Conservation (phyloP, 1,284 basidiomycete species). For the Ustilago bromivora region DNA sequence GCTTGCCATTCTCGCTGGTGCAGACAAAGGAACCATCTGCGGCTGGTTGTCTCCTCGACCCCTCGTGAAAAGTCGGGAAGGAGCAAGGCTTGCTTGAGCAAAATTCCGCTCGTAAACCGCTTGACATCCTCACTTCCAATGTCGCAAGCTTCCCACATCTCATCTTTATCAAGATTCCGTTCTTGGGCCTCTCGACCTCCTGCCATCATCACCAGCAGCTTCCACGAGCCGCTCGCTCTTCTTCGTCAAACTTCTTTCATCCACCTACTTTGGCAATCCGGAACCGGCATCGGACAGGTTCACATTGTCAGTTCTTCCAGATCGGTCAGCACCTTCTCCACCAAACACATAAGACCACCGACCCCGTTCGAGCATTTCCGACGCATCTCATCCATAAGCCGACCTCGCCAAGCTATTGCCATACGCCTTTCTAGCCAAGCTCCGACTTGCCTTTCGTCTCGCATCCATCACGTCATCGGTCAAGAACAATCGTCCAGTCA, state of each 20-base stretch:
- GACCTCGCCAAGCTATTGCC: not conserved
- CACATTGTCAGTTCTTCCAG: not conserved
- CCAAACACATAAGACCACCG: not conserved
- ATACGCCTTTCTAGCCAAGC: not conserved
- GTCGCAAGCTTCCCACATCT: not conserved
- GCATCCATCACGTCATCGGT: not conserved
- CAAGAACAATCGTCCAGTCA: not conserved
- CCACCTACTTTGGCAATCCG: not conserved
- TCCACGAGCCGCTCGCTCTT: not conserved
- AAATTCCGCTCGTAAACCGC: not conserved
- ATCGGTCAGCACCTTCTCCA: not conserved
- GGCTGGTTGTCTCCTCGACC: not conserved
- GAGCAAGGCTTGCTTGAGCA: not conserved
- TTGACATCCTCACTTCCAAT: not conserved
- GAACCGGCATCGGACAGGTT: not conserved
- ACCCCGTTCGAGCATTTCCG: not conserved
- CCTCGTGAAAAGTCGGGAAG: not conserved
- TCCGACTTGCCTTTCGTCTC: not conserved
- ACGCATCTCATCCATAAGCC: not conserved
- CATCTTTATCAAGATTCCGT: not conserved
- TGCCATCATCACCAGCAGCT: not conserved
- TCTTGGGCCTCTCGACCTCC: not conserved
- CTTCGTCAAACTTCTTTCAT: not conserved
- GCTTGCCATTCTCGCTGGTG: not conserved
- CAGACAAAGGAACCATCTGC: not conserved